A percentile compares a stretch with the other conserved stretches of the same genome.
These are phyloP conservation scores for Discostella stelligeroides DNA, from an alignment of 108 stramenopile genomes.

Conservation along the genomic window DNA sequence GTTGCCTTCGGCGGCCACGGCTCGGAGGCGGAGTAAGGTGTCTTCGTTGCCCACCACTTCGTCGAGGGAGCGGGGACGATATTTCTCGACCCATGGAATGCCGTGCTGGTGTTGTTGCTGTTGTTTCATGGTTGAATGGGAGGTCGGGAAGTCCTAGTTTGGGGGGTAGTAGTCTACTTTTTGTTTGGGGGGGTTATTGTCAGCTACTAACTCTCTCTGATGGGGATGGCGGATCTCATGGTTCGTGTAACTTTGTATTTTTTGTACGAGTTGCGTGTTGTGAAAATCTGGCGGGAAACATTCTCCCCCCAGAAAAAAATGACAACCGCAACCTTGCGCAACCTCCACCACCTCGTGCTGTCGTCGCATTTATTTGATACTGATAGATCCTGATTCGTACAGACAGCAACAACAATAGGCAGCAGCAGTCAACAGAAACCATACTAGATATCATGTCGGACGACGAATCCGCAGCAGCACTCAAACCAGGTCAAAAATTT, in stretches of 20 bases:
- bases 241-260: no score
- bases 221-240: no score
- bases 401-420: neutral
- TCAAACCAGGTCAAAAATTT: conserved; percentile 84
- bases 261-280: no score
- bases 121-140: neutral
- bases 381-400: no score
- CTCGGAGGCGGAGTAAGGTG: conserved; percentile 86
- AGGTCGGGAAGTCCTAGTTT: no score
- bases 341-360: no score
- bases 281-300: no score
- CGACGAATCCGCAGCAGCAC: conserved; percentile 18
- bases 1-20: conserved; percentile 94
- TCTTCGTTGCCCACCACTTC: conserved; percentile 99
- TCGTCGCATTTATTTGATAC: no score
- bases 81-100: conserved; percentile 98
- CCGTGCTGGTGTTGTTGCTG: conserved; percentile 54
- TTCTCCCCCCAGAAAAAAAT: no score
- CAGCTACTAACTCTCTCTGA: no score
- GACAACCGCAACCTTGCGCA: no score
- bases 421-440: neutral
- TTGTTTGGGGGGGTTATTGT: no score
- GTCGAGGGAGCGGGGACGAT: conserved; percentile 79
- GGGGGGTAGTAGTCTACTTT: neutral
- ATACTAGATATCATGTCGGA: conserved; percentile 9